Evolutionary conservation across 2,329 filamentous ascomycete species (phyloP).

Genomic region (Ceratocystis cacaofunesta): DNA sequence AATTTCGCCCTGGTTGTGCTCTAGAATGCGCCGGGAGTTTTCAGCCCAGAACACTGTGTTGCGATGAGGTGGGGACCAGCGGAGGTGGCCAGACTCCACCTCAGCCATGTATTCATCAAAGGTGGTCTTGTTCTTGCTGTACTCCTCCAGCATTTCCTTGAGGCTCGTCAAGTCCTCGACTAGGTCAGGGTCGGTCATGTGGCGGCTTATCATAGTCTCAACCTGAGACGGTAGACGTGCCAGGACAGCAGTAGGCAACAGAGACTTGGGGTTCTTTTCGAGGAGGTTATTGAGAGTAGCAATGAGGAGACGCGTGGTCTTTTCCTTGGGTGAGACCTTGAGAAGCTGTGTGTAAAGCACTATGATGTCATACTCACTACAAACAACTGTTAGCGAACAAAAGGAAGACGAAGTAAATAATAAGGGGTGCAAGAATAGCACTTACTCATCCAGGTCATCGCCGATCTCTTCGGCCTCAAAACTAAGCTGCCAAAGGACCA

Average conservation of each 20-base stretch:
- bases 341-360: conserved; percentile 85
- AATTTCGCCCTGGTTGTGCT: conserved; percentile 65
- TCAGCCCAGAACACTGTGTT: conserved; percentile 82
- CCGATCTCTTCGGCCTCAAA: conserved; percentile 68
- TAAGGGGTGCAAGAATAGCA: conserved; percentile 14
- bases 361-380: conserved; percentile 81
- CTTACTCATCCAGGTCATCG: conserved; percentile 72
- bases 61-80: conserved; percentile 85
- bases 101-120: conserved; percentile 85
- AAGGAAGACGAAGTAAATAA: not conserved
- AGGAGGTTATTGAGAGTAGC: conserved; percentile 84
- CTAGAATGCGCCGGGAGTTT: conserved; percentile 74
- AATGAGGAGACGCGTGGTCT: conserved; percentile 82
- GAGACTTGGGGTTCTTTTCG: conserved; percentile 49
- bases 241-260: conserved; percentile 73
- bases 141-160: conserved; percentile 49
- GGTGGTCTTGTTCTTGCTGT: conserved; percentile 57
- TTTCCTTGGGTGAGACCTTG: conserved; percentile 88
- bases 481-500: conserved; percentile 92
- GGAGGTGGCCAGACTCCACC: conserved; percentile 69
- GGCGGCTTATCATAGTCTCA: conserved; percentile 45
- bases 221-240: conserved; percentile 61
- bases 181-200: conserved; percentile 49
- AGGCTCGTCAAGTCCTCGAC: conserved; percentile 46
- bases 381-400: not conserved